Evolutionary conservation across 1,284 basidiomycete genomes (phyloP).

Genomic region (Coniferiporia weirii): DNA sequence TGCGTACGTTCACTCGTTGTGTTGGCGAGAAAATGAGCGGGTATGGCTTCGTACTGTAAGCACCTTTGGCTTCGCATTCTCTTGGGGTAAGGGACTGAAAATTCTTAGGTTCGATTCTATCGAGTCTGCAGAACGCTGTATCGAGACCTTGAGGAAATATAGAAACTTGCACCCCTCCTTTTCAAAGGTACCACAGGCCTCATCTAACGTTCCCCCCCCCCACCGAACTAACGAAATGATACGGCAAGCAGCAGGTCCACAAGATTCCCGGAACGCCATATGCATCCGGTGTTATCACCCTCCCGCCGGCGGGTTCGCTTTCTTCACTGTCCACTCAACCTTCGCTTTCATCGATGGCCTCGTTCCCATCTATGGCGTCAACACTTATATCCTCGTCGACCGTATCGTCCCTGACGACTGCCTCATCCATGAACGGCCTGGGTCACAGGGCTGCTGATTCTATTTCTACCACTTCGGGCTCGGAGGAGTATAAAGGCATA

Average conservation of each 20-base stretch:
- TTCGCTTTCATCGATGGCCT: conserved; percentile 7
- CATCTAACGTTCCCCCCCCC: neutral
- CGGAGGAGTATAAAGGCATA: conserved; percentile 9
- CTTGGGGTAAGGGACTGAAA: neutral
- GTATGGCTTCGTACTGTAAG: conserved; percentile 31
- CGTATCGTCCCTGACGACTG: conserved; percentile 9
- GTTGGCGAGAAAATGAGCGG: conserved; percentile 27
- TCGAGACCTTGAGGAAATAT: conserved; percentile 27
- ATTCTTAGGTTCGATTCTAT: conserved; percentile 26
- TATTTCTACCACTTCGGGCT: conserved; percentile 10
- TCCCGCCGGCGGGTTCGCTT: conserved; percentile 10
- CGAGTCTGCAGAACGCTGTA: conserved; percentile 28
- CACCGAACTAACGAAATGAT: neutral
- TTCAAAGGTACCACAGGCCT: conserved; percentile 24
- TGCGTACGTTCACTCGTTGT: conserved; percentile 28
- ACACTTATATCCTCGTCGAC: conserved; percentile 12
- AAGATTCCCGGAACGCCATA: conserved; percentile 26
- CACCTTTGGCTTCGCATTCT: neutral
- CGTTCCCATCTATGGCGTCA: conserved; percentile 12
- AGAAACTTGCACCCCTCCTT: conserved; percentile 30
- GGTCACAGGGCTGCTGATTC: conserved; percentile 7
- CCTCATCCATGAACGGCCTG: neutral
- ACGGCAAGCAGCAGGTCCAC: conserved; percentile 22
- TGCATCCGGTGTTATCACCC: conserved; percentile 16
- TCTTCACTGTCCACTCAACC: conserved; percentile 12